Evolutionary conservation across 1,284 basidiomycete genomes (phyloP).

Genomic region (Rhodotorula glutinis): DNA sequence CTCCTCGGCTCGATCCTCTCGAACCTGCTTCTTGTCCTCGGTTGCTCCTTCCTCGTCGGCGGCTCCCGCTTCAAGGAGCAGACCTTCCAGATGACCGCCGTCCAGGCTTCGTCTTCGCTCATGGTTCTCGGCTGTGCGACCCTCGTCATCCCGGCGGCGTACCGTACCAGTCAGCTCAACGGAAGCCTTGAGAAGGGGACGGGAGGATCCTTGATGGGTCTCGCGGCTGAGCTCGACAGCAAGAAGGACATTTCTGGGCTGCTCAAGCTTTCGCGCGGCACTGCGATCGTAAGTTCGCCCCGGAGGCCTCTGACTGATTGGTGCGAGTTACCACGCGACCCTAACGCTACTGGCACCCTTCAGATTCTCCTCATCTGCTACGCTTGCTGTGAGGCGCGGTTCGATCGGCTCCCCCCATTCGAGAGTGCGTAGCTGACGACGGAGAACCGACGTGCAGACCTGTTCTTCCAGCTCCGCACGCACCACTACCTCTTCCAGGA

Average conservation of each 20-base stretch:
- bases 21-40: slow-evolving; percentile 71
- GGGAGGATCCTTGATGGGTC: slow-evolving; percentile 4
- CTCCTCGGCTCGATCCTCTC: slow-evolving; percentile 60
- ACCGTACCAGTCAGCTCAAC: slow-evolving; percentile 39
- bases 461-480: slow-evolving; percentile 56
- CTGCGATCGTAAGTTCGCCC: slow-evolving; percentile 57
- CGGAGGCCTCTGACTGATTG: no score
- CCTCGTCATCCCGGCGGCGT: slow-evolving; percentile 45
- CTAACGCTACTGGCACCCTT: no score
- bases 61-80: slow-evolving; percentile 67
- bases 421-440: background rate
- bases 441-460: slow-evolving; percentile 27
- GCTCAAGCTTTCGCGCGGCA: slow-evolving; percentile 75
- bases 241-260: slow-evolving; percentile 54
- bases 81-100: slow-evolving; percentile 73
- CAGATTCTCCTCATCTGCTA: slow-evolving; percentile 74
- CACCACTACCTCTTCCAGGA: slow-evolving; percentile 56
- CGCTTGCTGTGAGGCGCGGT: slow-evolving; percentile 55
- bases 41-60: slow-evolving; percentile 70
- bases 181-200: slow-evolving; percentile 9
- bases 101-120: slow-evolving; percentile 66
- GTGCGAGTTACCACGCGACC: background rate
- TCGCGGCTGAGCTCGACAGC: slow-evolving; percentile 12
- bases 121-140: slow-evolving; percentile 41
- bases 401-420: no score